Conservation (phyloP, 108 stramenopile species). For the Skeletonema marinoi region DNA sequence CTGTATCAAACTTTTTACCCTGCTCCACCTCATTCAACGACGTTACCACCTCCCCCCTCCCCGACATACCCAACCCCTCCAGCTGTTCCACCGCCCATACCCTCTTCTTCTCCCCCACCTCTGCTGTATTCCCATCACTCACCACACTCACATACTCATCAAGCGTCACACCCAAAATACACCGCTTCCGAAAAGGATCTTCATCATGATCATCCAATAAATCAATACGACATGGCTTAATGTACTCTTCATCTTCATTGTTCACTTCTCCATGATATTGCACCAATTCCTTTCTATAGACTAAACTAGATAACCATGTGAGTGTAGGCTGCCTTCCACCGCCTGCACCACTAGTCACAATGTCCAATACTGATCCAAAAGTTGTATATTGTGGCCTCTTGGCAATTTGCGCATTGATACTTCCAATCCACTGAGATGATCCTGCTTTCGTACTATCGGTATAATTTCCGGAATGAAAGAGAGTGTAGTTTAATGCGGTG, state of each 20-base stretch:
- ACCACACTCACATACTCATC: background rate
- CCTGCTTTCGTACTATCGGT: background rate
- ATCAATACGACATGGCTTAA: slow-evolving; percentile 1
- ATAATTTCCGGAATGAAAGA: background rate
- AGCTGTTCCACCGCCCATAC: background rate
- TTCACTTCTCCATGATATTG: background rate
- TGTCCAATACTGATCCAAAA: background rate
- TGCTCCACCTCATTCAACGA: background rate
- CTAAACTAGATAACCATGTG: background rate
- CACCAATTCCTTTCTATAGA: background rate
- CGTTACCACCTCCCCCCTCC: too few relatives aligned
- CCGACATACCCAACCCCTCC: background rate
- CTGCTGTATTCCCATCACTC: background rate
- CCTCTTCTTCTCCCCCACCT: background rate
- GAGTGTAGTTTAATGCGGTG: background rate
- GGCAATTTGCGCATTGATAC: background rate
- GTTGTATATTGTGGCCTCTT: background rate
- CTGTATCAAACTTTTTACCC: background rate
- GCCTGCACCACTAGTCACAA: too few relatives aligned
- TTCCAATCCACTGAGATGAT: background rate
- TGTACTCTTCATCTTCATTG: background rate
- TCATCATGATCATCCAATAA: slow-evolving; percentile 6
- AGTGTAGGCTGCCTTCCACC: background rate
- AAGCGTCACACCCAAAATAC: background rate
- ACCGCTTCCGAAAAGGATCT: background rate